Evolutionary conservation across 257 asterid genomes (phyloP).

Genomic region (Rauvolfia tetraphylla): DNA sequence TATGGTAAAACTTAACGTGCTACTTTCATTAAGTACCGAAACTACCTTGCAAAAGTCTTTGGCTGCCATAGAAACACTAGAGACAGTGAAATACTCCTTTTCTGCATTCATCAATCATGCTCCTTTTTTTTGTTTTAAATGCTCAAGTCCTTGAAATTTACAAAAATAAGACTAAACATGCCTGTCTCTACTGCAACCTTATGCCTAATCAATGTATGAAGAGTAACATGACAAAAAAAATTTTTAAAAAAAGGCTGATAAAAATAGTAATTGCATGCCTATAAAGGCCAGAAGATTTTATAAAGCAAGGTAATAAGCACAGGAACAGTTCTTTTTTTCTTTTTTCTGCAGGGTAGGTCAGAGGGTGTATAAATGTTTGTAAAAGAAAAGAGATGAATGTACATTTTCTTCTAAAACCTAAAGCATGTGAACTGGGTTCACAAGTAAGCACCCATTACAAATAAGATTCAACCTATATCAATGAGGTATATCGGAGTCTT

Average conservation of each 20-base stretch:
- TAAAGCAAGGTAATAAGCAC: not conserved
- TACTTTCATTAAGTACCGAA: not conserved
- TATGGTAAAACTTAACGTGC: not conserved
- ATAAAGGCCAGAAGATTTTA: not conserved
- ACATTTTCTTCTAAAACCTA: too few relatives aligned
- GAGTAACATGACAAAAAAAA: not conserved
- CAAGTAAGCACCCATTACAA: not conserved
- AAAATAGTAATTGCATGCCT: not conserved
- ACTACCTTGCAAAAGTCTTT: not conserved
- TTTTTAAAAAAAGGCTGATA: not conserved
- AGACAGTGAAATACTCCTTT: not conserved
- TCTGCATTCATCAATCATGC: not conserved
- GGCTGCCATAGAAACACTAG: not conserved
- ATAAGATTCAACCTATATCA: not conserved
- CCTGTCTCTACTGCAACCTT: not conserved
- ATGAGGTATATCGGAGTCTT: not conserved
- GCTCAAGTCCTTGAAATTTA: not conserved
- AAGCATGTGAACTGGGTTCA: not conserved
- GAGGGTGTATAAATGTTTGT: not conserved
- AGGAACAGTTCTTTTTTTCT: too few relatives aligned
- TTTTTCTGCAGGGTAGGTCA: not conserved
- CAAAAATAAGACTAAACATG: not conserved
- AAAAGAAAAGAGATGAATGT: not conserved
- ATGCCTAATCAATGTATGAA: not conserved
- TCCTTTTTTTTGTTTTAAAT: not conserved